Conservation (phyloP, 164 flowering plant species). For the Santalum album region DNA sequence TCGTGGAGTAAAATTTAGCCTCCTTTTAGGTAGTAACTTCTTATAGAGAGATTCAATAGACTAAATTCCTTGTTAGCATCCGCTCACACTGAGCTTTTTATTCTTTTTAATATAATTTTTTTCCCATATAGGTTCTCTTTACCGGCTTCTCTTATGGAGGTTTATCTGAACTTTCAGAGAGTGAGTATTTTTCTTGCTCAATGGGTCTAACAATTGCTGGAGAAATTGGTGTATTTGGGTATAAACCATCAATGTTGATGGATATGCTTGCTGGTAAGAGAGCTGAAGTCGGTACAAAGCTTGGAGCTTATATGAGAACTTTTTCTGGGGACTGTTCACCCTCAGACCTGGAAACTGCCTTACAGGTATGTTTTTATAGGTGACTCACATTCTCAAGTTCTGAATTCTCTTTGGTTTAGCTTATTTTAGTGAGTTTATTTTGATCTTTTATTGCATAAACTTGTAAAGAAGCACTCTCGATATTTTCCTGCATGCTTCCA, state of each 20-base stretch:
- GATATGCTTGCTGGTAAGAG: constrained; percentile 99
- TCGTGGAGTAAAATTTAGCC: too few relatives aligned
- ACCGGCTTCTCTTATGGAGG: constrained; percentile 93
- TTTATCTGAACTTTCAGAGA: constrained; percentile 79
- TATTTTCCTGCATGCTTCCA: too few relatives aligned
- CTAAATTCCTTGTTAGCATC: too few relatives aligned
- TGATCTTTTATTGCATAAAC: too few relatives aligned
- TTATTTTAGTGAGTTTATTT: too few relatives aligned
- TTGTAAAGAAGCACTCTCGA: too few relatives aligned
- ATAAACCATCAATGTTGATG: constrained; percentile 75
- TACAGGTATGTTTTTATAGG: constrained; percentile 49
- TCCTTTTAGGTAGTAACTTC: too few relatives aligned
- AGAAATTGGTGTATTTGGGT: constrained; percentile 93
- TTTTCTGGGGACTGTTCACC: constrained; percentile 98
- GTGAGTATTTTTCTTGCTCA: constrained; percentile 68
- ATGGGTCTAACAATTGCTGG: constrained; percentile 96
- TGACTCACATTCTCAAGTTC: too few relatives aligned
- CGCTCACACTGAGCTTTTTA: too few relatives aligned
- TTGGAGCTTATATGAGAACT: constrained; percentile 89
- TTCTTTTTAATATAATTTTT: neutral
- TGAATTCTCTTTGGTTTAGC: too few relatives aligned
- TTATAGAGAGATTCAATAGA: too few relatives aligned
- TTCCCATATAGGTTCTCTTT: constrained; percentile 58
- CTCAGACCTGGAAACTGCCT: constrained; percentile 88
- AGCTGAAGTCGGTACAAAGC: constrained; percentile 82